These are phyloP conservation scores for Russula vinacea DNA, from an alignment of 768 basidiomycete species.

Conservation along the genomic window DNA sequence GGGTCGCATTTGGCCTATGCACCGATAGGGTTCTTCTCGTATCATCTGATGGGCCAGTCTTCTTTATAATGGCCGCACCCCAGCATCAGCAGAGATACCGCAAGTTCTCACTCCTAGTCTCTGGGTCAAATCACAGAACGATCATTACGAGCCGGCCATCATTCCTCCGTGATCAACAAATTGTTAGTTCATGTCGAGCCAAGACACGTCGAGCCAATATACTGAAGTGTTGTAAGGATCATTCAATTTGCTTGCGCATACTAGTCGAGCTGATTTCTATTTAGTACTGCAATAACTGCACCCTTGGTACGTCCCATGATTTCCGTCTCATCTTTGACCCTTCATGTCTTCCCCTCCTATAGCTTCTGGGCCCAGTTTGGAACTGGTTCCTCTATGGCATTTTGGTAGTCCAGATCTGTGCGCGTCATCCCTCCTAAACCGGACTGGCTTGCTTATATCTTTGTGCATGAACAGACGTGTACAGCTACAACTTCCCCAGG, in stretches of 20 bases:
- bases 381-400: slow-evolving; percentile 35
- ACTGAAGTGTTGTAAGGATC: not conserved
- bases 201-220: not conserved
- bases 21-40: too few relatives aligned
- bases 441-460: not conserved
- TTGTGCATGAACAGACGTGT: slow-evolving; percentile 13
- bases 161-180: not conserved
- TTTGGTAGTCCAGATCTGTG: slow-evolving; percentile 36
- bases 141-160: not conserved
- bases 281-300: slow-evolving; percentile 12
- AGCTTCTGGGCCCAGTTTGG: slow-evolving; percentile 25
- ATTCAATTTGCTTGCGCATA: not conserved
- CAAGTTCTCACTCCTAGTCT: too few relatives aligned
- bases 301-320: slow-evolving; percentile 1
- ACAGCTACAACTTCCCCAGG: slow-evolving; percentile 18
- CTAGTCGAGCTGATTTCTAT: not conserved
- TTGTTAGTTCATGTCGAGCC: not conserved
- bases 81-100: not conserved
- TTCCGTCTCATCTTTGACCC: not conserved
- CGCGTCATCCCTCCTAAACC: slow-evolving; percentile 5
- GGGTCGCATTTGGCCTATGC: too few relatives aligned
- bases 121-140: not conserved
- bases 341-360: not conserved
- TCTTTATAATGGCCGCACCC: not conserved
- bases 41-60: not conserved